Conservation (phyloP, 371 early-diverging fungal genomes). For the Thermomucor indicae-seudaticae region DNA sequence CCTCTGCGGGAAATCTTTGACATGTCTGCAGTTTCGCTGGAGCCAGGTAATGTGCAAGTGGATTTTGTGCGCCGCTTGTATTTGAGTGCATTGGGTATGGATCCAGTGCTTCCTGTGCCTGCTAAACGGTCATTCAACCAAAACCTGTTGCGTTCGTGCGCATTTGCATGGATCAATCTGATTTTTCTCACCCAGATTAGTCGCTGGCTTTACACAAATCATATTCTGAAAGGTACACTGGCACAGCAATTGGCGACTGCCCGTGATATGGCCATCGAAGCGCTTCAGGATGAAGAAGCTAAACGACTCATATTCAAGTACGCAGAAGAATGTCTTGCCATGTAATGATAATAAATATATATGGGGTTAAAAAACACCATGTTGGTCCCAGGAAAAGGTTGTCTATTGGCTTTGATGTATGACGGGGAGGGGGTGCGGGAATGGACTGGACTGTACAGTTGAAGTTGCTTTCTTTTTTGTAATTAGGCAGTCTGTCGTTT, state of each 20-base stretch:
- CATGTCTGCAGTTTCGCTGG: neutral
- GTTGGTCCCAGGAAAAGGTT: too few species aligned
- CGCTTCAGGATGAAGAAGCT: constrained; percentile 17
- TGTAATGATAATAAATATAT: too few species aligned
- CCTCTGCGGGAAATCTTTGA: constrained; percentile 12
- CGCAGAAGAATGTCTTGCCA: constrained; percentile 4
- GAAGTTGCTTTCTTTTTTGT: neutral
- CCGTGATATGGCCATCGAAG: constrained; percentile 9
- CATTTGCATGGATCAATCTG: constrained; percentile 32
- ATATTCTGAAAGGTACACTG: constrained; percentile 5
- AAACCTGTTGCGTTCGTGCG: constrained; percentile 1
- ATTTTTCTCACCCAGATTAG: constrained; percentile 24
- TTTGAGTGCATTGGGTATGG: constrained; percentile 15
- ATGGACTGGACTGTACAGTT: neutral
- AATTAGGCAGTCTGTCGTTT: neutral
- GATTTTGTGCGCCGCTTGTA: constrained; percentile 19
- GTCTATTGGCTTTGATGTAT: too few species aligned
- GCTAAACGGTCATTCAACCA: constrained; percentile 1
- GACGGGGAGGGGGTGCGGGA: too few species aligned
- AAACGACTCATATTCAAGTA: constrained; percentile 20
- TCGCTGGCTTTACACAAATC: constrained; percentile 14
- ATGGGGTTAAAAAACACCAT: too few species aligned
- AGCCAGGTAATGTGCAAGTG: constrained; percentile 8
- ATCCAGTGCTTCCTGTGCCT: constrained; percentile 10
- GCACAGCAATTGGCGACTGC: constrained; percentile 5